Percentiles rank a stretch among this genome's conserved stretches.
Evolutionary conservation across 352 stramenopile genomes (phyloP).

Genomic region (Phytophthora syringae): DNA sequence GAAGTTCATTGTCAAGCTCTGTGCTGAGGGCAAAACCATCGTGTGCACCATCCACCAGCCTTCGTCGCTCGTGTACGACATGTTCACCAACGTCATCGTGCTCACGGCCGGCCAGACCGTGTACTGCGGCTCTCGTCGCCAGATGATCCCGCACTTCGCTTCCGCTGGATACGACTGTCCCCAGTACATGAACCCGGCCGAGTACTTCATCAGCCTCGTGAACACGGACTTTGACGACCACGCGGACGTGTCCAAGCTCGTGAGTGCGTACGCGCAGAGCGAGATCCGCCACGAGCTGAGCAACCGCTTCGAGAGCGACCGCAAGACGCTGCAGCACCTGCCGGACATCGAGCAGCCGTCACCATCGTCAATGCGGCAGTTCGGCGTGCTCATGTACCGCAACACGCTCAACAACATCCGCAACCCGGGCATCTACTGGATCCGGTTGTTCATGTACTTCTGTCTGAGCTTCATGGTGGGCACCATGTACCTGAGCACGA

Average conservation of each 20-base stretch:
- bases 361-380: slow-evolving; percentile 44
- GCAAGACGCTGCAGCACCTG: slow-evolving; percentile 29
- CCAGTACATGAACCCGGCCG: slow-evolving; percentile 58
- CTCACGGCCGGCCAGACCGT: slow-evolving; percentile 74
- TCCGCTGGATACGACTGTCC: slow-evolving; percentile 42
- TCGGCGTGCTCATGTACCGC: slow-evolving; percentile 54
- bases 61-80: slow-evolving; percentile 60
- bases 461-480: slow-evolving; percentile 73
- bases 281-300: slow-evolving; percentile 10
- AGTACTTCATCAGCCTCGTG: slow-evolving; percentile 57
- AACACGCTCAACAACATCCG: slow-evolving; percentile 71
- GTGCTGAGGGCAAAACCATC: slow-evolving; percentile 51
- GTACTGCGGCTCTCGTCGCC: slow-evolving; percentile 68
- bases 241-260: slow-evolving; percentile 33
- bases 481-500: slow-evolving; percentile 73
- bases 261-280: slow-evolving; percentile 23
- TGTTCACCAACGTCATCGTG: slow-evolving; percentile 68
- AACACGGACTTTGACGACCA: slow-evolving; percentile 70
- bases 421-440: slow-evolving; percentile 74
- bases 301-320: not conserved
- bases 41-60: slow-evolving; percentile 80
- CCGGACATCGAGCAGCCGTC: slow-evolving; percentile 21
- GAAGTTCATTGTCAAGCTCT: slow-evolving; percentile 48
- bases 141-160: slow-evolving; percentile 49
- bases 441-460: slow-evolving; percentile 76